Percentiles rank a stretch among this genome's conserved stretches.
phyloP scores from a whole-genome alignment of 1,284 basidiomycete genomes.

The Cryptococcus sp. region DNA sequence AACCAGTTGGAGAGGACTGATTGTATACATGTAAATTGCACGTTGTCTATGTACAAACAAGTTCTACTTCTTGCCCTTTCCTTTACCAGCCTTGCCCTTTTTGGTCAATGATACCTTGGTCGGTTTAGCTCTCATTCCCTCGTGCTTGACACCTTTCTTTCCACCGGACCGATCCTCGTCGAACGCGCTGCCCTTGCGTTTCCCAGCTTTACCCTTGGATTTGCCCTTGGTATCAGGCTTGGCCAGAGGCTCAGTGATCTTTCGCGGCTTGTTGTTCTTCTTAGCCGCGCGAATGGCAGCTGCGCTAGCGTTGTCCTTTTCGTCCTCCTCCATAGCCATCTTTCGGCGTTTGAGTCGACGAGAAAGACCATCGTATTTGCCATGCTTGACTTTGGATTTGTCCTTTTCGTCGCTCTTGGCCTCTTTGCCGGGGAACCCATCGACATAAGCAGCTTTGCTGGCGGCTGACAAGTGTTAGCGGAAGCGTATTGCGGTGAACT shows the following conservation, averaged over 20 bases:
- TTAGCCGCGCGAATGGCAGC: conserved; percentile 84
- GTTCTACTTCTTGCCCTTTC: conserved; percentile 25
- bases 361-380: conserved; percentile 80
- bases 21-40: conserved; percentile 1
- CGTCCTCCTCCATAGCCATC: conserved; percentile 77
- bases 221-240: conserved; percentile 22
- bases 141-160: conserved; percentile 29
- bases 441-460: conserved; percentile 73
- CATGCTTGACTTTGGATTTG: conserved; percentile 63
- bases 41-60: conserved; percentile 1
- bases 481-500: conserved; percentile 21
- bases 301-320: conserved; percentile 60
- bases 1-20: conserved; percentile 51
- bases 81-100: conserved; percentile 39
- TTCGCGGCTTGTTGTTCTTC: conserved; percentile 65
- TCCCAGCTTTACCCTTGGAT: conserved; percentile 9
- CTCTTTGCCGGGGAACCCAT: conserved; percentile 54
- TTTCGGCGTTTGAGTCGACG: conserved; percentile 81
- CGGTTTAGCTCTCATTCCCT: conserved; percentile 49
- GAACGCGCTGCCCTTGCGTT: conserved; percentile 23
- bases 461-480: conserved; percentile 57
- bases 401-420: conserved; percentile 39
- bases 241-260: conserved; percentile 54
- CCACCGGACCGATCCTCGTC: conserved; percentile 24
- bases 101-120: conserved; percentile 46